Conservation (phyloP, 2,329 filamentous ascomycete genomes). For the Talaromyces sp. region DNA sequence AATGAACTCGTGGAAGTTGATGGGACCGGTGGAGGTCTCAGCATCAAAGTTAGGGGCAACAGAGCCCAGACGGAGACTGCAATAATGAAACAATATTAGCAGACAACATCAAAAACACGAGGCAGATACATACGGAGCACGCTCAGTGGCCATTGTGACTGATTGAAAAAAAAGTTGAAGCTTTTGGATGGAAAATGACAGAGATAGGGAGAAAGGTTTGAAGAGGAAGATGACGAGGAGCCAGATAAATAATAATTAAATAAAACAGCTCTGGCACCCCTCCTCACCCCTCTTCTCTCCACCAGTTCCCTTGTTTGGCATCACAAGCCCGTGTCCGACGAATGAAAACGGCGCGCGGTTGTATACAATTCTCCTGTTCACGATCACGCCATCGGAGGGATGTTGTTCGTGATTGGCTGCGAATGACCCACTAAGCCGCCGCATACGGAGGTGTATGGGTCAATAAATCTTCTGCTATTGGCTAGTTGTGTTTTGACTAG, state of each 20-base stretch:
- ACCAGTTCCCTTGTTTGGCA: constrained; percentile 11
- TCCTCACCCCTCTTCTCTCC: constrained; percentile 13
- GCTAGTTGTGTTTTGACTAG: neutral
- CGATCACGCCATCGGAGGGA: constrained; percentile 32
- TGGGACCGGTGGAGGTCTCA: constrained; percentile 59
- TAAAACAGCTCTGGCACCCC: neutral
- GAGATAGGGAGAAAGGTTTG: neutral
- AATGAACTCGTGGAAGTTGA: constrained; percentile 68
- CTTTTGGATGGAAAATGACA: neutral
- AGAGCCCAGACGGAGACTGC: constrained; percentile 58
- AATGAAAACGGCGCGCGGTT: neutral
- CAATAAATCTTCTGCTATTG: neutral
- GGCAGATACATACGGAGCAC: constrained; percentile 34
- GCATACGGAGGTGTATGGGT: neutral
- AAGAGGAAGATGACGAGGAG: constrained; percentile 8
- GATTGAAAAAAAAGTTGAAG: neutral
- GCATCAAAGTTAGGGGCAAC: constrained; percentile 64
- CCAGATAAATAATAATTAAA: constrained; percentile 6
- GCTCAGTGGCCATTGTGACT: constrained; percentile 37
- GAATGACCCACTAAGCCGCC: neutral
- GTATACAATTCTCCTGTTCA: neutral
- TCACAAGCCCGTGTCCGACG: constrained; percentile 1
- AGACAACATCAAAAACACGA: neutral
- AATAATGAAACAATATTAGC: constrained; percentile 10
- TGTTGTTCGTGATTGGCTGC: neutral